Evolutionary conservation across 495 filamentous ascomycete species (phyloP), one percentile per base, ranked within the genome.

Genomic region (Thermochaetoides thermophila): DNA sequence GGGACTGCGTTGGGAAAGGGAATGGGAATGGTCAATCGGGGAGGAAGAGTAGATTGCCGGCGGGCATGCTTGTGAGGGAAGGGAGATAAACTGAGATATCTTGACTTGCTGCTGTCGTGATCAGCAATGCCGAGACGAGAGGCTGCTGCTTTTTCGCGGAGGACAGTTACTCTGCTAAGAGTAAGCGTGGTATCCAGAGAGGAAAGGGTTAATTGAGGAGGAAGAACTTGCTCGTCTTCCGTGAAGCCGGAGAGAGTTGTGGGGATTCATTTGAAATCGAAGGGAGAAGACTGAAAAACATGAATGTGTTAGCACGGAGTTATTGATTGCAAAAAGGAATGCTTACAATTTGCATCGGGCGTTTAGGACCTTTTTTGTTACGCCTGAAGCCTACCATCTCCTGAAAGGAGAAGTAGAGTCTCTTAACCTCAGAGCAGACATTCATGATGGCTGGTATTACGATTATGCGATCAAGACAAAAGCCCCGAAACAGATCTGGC

Each of bases 131-230:
- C 53, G 29, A 60, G 32, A 21, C 52, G 49, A 29, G 47, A 39
- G 17, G 59, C 56, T 7, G 52, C 53, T 17, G 56, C 63, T 43
- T 62, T 56, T 36, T 63, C 56, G 33, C 63, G 61, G 27, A 63
- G 43, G 27, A 51, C 34, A 14, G 45, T 35, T 21, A 67, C 41
- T 35, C 54, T 57, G 14, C 22, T 3, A 15, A 13, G 11, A 17
- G 10, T 20, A 6, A 24, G 24, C 17, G 15, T 13, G 7, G 22
- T 19, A 8, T 38, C 10, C 31, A 27, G 36, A 34, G 14, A 32
- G 10, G 11, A 3, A 23, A 12, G 33, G 12, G 31, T 11, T 4
- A 23, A 9, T 12, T 2, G 15, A 17, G 7, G 13, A 18, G 16
- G 18, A 18, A 17, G 15, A 5, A 40, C 55, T 44, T 53, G 63